Base-by-base conservation (phyloP, 1,139 yeast genomes). In the Kluyveromyces sp. region DNA sequence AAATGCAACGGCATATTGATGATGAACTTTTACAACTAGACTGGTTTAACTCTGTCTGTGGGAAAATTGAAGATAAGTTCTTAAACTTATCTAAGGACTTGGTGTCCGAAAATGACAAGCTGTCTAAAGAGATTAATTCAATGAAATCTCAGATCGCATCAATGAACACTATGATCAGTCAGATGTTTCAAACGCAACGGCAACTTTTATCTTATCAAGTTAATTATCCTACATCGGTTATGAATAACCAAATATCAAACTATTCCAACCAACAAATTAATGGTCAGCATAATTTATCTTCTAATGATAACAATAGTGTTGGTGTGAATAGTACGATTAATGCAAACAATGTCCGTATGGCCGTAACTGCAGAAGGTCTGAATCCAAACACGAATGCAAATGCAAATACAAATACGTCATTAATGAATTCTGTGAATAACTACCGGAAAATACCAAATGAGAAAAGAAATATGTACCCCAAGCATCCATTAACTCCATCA, bases 51-150 rank as follows among this genome's bases (percentile, higher is more conserved):
- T 40, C 46, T 15, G 38, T 50, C 4, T 39, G 48, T n/a, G 49
- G 41, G 37, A 50, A 41, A 31, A 45, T 60, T 29, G 64, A 58
- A 36, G 50, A 50, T 2, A 50, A 54, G 37, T 59, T 59, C 42
- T 36, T 54, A 21, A 55, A 56, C 32, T 46, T 61, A n/a, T 58
- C 64, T 3, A 53, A 54, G 43, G 53, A 59, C 35, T 49, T 59
- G 33, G 58, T 62, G 1, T 54, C 60, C 2, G 65, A 63, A 45
- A 63, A 61, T 49, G 52, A 58, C 10, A 52, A 63, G 41, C 45
- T 62, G 31, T 55, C 60, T 25, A 63, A 59, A 48, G 64, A 62
- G 43, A 52, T 63, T 7, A 50, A 54, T 3, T 55, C 53, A 34
- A 41, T 63, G 38, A 61, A 59, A 45, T 45, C 54, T 0, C 65